A percentile compares a stretch with the other conserved stretches of the same genome.
phyloP scores from a whole-genome alignment of 2,329 filamentous ascomycete species.

The Paraphaeosphaeria sporulosa region DNA sequence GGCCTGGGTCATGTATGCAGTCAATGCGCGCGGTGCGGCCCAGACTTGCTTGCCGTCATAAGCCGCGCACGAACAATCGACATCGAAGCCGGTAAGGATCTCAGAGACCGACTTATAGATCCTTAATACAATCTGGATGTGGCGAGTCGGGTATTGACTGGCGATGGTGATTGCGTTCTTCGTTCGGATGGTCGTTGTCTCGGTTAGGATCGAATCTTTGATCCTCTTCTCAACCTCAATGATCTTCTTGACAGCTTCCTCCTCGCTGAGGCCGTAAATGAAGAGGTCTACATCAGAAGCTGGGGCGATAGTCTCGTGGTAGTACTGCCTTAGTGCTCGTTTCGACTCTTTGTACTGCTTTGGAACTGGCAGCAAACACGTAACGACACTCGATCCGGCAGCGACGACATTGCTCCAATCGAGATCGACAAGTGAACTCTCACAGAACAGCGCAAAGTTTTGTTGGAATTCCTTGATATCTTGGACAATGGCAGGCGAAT shows the following conservation, averaged over 20 bases:
- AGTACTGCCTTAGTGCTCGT: slow-evolving; percentile 64
- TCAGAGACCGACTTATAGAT: slow-evolving; percentile 85
- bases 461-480: slow-evolving; percentile 74
- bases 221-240: slow-evolving; percentile 79
- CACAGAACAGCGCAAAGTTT: slow-evolving; percentile 84
- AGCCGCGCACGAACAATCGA: slow-evolving; percentile 82
- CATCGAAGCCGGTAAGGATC: slow-evolving; percentile 87
- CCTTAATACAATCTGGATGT: slow-evolving; percentile 85
- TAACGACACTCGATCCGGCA: slow-evolving; percentile 82
- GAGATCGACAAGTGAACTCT: slow-evolving; percentile 76
- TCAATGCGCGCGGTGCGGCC: slow-evolving; percentile 76
- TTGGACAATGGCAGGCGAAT: slow-evolving; percentile 72
- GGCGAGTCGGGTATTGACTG: slow-evolving; percentile 82
- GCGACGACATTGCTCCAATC: slow-evolving; percentile 85
- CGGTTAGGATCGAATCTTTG: slow-evolving; percentile 78
- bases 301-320: slow-evolving; percentile 81
- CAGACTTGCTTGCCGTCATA: slow-evolving; percentile 85
- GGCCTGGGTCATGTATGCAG: slow-evolving; percentile 80
- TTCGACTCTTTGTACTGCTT: slow-evolving; percentile 58
- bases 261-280: slow-evolving; percentile 78
- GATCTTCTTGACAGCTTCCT: slow-evolving; percentile 83
- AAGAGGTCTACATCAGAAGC: slow-evolving; percentile 90
- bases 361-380: slow-evolving; percentile 72
- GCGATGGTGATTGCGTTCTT: slow-evolving; percentile 89
- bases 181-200: slow-evolving; percentile 83